These are phyloP conservation scores for Flammula alnicola DNA, from an alignment of 1,284 basidiomycete genomes.

Conservation along the genomic window DNA sequence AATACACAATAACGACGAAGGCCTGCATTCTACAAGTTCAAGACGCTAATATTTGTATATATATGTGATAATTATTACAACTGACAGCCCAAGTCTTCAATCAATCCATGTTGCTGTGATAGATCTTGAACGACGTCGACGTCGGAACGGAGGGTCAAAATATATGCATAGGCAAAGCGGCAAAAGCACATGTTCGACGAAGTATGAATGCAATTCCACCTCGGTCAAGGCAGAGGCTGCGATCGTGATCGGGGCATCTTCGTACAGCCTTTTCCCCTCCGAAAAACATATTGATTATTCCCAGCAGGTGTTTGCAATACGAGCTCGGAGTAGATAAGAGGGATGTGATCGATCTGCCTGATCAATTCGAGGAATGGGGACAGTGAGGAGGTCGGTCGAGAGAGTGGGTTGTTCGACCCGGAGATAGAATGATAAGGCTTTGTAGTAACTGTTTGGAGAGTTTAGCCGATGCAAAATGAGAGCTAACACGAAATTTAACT, in stretches of 20 bases:
- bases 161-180: slow-evolving; percentile 89
- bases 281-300: slow-evolving; percentile 94
- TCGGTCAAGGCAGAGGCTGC: slow-evolving; percentile 80
- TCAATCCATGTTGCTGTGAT: slow-evolving; percentile 93
- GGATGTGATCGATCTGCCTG: slow-evolving; percentile 93
- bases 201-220: slow-evolving; percentile 92
- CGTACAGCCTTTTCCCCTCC: slow-evolving; percentile 96
- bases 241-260: slow-evolving; percentile 94
- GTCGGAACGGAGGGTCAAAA: slow-evolving; percentile 92
- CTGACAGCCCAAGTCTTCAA: no score
- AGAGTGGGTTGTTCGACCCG: slow-evolving; percentile 94
- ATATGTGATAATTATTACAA: no score
- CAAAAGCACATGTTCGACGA: slow-evolving; percentile 98
- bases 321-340: slow-evolving; percentile 95
- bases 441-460: slow-evolving; percentile 72
- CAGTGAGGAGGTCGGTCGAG: slow-evolving; percentile 91
- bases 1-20: no score
- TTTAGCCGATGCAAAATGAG: slow-evolving; percentile 6
- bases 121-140: slow-evolving; percentile 96
- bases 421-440: slow-evolving; percentile 87
- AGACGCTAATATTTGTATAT: no score
- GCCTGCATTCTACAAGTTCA: no score
- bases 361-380: slow-evolving; percentile 92
- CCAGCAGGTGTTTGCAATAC: slow-evolving; percentile 93
- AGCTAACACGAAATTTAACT: slow-evolving; percentile 26